phyloP scores from a whole-genome alignment of 163 green algal species.

The Coccomyxa subellipsoidea region DNA sequence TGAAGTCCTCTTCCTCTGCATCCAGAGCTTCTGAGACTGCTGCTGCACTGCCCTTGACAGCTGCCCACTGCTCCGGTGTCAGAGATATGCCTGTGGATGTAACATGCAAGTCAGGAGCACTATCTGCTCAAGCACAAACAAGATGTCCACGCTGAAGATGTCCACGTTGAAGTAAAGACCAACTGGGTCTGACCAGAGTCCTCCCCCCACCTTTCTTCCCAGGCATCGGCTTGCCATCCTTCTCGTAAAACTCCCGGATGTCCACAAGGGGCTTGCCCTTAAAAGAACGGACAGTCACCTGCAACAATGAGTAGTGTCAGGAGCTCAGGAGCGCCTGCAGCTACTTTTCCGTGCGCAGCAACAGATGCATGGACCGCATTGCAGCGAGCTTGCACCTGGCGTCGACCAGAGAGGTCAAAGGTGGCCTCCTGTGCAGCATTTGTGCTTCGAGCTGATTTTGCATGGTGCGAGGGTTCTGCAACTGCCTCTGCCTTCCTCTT shows the following conservation, averaged over 20 bases:
- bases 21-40: neutral
- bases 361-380: neutral
- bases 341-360: no score
- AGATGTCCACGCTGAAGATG: no score
- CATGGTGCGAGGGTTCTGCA: neutral
- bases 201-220: constrained; percentile 6
- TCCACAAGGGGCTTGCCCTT: neutral
- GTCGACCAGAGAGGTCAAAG: neutral
- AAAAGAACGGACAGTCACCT: neutral
- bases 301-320: neutral
- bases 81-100: neutral
- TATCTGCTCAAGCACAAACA: no score
- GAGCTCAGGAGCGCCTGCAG: no score
- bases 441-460: neutral
- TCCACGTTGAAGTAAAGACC: no score
- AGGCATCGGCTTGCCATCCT: neutral
- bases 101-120: no score
- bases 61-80: neutral
- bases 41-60: neutral
- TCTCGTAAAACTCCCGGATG: neutral
- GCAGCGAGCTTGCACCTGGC: neutral
- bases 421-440: neutral
- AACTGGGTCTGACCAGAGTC: no score
- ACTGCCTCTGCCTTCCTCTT: neutral
- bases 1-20: neutral